These are phyloP conservation scores for Centella asiatica DNA, from an alignment of 129 eudicot genomes.

Conservation along the genomic window DNA sequence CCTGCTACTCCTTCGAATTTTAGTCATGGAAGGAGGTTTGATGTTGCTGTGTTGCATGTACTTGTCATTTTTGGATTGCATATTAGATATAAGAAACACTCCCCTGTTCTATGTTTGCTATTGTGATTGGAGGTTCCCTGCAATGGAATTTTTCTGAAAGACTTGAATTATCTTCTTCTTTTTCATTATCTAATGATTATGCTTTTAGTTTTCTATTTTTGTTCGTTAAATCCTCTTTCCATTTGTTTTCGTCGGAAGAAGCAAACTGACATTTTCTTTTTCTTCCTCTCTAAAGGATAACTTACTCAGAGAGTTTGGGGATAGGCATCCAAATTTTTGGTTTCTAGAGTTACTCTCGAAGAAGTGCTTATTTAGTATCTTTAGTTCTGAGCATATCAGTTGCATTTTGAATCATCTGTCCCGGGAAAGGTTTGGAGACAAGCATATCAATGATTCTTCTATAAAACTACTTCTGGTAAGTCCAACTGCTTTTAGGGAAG, in stretches of 20 bases:
- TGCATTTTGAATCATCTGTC: slow-evolving; percentile 54
- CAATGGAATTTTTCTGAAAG: background rate
- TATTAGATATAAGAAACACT: too few species aligned
- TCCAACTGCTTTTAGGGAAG: background rate
- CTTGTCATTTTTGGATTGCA: too few species aligned
- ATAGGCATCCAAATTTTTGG: slow-evolving; percentile 35
- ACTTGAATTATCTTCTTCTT: background rate
- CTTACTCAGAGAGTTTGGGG: slow-evolving; percentile 38
- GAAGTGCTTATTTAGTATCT: slow-evolving; percentile 60
- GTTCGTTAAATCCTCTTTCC: background rate
- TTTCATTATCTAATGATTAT: too few species aligned
- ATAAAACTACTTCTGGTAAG: slow-evolving; percentile 74
- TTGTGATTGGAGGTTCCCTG: too few species aligned
- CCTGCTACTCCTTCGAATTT: too few species aligned
- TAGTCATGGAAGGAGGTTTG: too few species aligned
- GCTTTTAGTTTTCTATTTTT: background rate
- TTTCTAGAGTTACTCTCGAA: slow-evolving; percentile 47
- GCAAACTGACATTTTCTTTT: background rate
- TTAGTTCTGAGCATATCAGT: slow-evolving; percentile 61
- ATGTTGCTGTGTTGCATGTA: too few species aligned
- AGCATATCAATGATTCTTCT: slow-evolving; percentile 34
- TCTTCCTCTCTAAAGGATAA: slow-evolving; percentile 51
- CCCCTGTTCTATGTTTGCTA: too few species aligned
- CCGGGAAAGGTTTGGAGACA: slow-evolving; percentile 23
- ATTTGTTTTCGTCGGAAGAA: background rate